A percentile compares a stretch with the other conserved stretches of the same genome.
Evolutionary conservation across 257 asterid species (phyloP).

Genomic region (Solanum sitiens): DNA sequence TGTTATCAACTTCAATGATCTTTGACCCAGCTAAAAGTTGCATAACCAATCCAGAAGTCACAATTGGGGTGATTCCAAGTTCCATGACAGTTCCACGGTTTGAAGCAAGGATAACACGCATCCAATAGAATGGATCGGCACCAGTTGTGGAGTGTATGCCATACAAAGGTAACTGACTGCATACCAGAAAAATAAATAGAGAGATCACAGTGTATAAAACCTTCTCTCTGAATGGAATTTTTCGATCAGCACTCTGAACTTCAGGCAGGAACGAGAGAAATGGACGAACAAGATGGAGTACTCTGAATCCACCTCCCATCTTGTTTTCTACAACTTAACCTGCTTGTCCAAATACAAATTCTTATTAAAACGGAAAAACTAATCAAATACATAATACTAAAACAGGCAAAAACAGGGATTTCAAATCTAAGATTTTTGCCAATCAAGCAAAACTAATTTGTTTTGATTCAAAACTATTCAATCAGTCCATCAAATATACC

Average conservation of each 20-base stretch:
- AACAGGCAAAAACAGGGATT: background rate
- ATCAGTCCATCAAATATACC: background rate
- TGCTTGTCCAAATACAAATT: constrained; percentile 6
- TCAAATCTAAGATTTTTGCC: background rate
- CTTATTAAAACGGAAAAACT: background rate
- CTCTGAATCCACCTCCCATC: constrained; percentile 86
- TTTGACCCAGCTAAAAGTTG: constrained; percentile 79
- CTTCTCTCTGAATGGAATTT: constrained; percentile 80
- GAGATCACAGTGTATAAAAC: constrained; percentile 75
- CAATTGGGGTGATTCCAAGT: constrained; percentile 84
- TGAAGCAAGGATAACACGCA: constrained; percentile 90
- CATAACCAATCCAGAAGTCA: constrained; percentile 78
- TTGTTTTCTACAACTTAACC: constrained; percentile 17
- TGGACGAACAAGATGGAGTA: constrained; percentile 77
- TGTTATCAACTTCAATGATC: constrained; percentile 79
- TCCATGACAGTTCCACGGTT: constrained; percentile 88
- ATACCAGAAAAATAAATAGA: constrained; percentile 67
- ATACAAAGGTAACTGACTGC: constrained; percentile 80
- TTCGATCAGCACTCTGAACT: constrained; percentile 79
- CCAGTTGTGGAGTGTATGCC: constrained; percentile 91
- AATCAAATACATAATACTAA: background rate
- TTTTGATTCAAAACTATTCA: background rate
- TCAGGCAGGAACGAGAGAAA: constrained; percentile 78
- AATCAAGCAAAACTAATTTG: background rate
- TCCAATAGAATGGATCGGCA: constrained; percentile 88